Conservation (phyloP, 2,329 filamentous ascomycete species). For the Arthrobotrys musiformis region DNA sequence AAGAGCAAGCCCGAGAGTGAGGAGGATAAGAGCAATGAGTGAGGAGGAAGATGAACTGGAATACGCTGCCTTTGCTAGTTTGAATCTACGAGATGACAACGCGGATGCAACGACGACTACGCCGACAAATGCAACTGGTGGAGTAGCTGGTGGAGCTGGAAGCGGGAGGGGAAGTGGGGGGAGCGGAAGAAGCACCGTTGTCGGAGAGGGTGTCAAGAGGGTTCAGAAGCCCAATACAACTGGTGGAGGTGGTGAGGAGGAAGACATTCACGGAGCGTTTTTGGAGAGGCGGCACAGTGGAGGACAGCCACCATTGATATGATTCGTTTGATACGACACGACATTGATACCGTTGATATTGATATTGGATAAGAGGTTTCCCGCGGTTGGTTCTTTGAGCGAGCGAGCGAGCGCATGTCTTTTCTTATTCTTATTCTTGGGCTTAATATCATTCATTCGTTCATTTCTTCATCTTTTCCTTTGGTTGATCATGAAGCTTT, state of each 20-base stretch:
- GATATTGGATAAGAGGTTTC: background rate
- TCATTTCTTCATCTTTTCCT: too few species aligned
- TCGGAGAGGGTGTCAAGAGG: conserved; percentile 38
- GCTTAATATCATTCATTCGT: background rate
- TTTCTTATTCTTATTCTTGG: background rate
- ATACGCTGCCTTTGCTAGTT: conserved; percentile 49
- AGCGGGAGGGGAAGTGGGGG: conserved; percentile 30
- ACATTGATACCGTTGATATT: background rate
- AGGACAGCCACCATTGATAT: conserved; percentile 10
- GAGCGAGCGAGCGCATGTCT: background rate
- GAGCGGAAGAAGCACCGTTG: conserved; percentile 38
- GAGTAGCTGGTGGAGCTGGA: background rate
- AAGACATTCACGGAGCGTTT: conserved; percentile 47
- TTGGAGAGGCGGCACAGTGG: conserved; percentile 44
- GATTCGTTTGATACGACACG: background rate
- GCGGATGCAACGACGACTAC: background rate
- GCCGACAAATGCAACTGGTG: background rate
- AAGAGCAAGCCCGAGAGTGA: conserved; percentile 37
- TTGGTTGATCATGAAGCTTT: too few species aligned
- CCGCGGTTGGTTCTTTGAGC: background rate
- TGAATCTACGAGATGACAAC: conserved; percentile 25
- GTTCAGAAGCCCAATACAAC: background rate
- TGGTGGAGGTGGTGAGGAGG: conserved; percentile 23
- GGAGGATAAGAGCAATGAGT: conserved; percentile 30
- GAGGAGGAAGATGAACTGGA: conserved; percentile 51